A percentile compares a stretch with the other conserved stretches of the same genome.
Evolutionary conservation across 179 eudicot species (phyloP).

Genomic region (Camellia oleifera): DNA sequence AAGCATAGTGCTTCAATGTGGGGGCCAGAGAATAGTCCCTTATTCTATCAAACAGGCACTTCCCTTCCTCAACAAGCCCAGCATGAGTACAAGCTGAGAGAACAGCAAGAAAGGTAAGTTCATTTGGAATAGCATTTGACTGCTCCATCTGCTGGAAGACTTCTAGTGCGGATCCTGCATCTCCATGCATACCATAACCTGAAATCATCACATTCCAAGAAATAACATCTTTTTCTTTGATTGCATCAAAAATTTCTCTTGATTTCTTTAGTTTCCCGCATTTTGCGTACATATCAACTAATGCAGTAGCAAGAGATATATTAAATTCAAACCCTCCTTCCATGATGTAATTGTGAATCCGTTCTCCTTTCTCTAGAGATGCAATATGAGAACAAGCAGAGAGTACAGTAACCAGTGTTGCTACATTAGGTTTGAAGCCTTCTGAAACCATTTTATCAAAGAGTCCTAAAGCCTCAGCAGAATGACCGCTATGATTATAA

Average conservation of each 20-base stretch:
- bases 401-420: slow-evolving; percentile 49
- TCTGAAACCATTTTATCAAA: slow-evolving; percentile 53
- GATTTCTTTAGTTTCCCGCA: slow-evolving; percentile 61
- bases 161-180: slow-evolving; percentile 51
- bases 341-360: slow-evolving; percentile 43
- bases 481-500: slow-evolving; percentile 36
- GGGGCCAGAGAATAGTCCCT: slow-evolving; percentile 50
- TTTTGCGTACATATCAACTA: slow-evolving; percentile 82
- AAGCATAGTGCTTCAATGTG: slow-evolving; percentile 65
- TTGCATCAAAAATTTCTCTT: slow-evolving; percentile 51
- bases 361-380: slow-evolving; percentile 47
- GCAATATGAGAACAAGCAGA: slow-evolving; percentile 61
- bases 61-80: slow-evolving; percentile 66
- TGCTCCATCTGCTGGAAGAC: slow-evolving; percentile 54
- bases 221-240: slow-evolving; percentile 55
- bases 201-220: slow-evolving; percentile 85
- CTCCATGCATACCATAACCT: slow-evolving; percentile 72
- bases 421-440: slow-evolving; percentile 43
- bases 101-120: slow-evolving; percentile 64
- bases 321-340: slow-evolving; percentile 32
- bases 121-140: slow-evolving; percentile 49
- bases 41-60: slow-evolving; percentile 47
- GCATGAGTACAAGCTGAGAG: slow-evolving; percentile 69
- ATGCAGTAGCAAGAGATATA: slow-evolving; percentile 53
- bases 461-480: slow-evolving; percentile 43